Conservation (phyloP, 2,329 filamentous ascomycete species). For the Ophiostoma angusticollis region DNA sequence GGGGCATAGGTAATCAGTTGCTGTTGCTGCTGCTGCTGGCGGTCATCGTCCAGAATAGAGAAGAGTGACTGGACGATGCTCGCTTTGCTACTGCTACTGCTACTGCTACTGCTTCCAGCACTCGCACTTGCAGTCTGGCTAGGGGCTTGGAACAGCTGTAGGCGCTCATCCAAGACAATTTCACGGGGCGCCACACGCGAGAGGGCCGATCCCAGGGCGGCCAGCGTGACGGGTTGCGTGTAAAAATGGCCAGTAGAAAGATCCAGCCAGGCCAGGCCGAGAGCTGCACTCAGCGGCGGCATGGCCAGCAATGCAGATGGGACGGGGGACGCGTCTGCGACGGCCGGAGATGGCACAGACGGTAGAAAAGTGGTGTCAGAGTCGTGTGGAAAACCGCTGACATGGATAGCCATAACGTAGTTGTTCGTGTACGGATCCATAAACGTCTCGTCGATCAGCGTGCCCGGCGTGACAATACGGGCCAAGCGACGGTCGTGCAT, state of each 20-base stretch:
- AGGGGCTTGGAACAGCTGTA: conserved; percentile 25
- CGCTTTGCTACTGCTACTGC: conserved; percentile 19
- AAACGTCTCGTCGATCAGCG: conserved; percentile 93
- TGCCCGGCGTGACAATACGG: conserved; percentile 85
- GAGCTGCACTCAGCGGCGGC: conserved; percentile 14
- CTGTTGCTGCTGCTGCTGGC: conserved; percentile 23
- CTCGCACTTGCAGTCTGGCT: background rate
- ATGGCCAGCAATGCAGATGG: conserved; percentile 8
- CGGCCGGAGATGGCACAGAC: background rate
- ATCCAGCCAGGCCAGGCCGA: conserved; percentile 89
- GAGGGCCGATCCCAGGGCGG: conserved; percentile 64
- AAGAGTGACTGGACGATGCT: conserved; percentile 49
- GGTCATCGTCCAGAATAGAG: conserved; percentile 57
- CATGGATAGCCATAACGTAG: conserved; percentile 72
- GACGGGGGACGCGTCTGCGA: background rate
- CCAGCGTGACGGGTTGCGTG: conserved; percentile 61
- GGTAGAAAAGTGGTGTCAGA: conserved; percentile 4
- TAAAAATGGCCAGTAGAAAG: conserved; percentile 90
- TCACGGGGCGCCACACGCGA: conserved; percentile 76
- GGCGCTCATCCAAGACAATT: conserved; percentile 59
- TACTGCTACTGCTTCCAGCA: background rate
- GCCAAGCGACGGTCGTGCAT: conserved; percentile 77
- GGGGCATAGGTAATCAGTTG: conserved; percentile 63
- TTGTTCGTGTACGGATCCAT: conserved; percentile 92
- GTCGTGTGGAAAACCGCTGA: conserved; percentile 20